phyloP scores from a whole-genome alignment of 2,329 filamentous ascomycete species.

The Dothiorella sarmentorum region DNA sequence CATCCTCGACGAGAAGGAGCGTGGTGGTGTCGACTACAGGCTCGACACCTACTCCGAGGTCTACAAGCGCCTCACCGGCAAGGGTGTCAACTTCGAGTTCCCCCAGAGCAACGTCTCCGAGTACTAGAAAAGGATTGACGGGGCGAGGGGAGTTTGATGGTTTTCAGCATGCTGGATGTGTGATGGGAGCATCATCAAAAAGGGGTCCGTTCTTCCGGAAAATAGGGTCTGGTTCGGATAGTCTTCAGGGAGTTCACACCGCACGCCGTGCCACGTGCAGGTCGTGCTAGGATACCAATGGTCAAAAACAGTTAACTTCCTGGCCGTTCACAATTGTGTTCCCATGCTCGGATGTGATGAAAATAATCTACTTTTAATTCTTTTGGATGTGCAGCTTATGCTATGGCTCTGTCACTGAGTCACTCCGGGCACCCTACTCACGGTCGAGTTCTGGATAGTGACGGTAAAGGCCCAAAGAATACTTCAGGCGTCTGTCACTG shows the following conservation, averaged over 20 bases:
- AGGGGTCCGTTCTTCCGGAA: slow-evolving; percentile 14
- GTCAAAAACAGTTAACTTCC: slow-evolving; percentile 10
- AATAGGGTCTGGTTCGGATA: slow-evolving; percentile 18
- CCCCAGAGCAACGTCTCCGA: slow-evolving; percentile 76
- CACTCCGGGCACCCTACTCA: slow-evolving; percentile 29
- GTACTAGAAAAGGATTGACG: slow-evolving; percentile 67
- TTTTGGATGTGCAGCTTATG: not conserved
- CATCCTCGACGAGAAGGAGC: slow-evolving; percentile 99
- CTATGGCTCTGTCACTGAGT: not conserved
- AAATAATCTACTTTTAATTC: not conserved
- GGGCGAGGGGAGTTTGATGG: slow-evolving; percentile 35
- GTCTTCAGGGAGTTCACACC: slow-evolving; percentile 4
- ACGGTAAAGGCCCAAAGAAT: slow-evolving; percentile 64
- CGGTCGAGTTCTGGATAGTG: slow-evolving; percentile 70
- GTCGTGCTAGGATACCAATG: slow-evolving; percentile 18
- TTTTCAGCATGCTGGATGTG: slow-evolving; percentile 37
- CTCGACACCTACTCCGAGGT: slow-evolving; percentile 99
- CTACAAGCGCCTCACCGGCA: slow-evolving; percentile 96
- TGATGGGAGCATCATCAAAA: slow-evolving; percentile 13
- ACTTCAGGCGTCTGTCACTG: slow-evolving; percentile 61
- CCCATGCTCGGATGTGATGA: not conserved
- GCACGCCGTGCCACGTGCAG: not conserved
- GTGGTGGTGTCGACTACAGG: slow-evolving; percentile 97
- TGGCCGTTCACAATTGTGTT: not conserved
- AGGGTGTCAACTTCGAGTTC: slow-evolving; percentile 98